Evolutionary conservation across 2,329 filamentous ascomycete species (phyloP).

Genomic region (Aspergillaceae sp.): DNA sequence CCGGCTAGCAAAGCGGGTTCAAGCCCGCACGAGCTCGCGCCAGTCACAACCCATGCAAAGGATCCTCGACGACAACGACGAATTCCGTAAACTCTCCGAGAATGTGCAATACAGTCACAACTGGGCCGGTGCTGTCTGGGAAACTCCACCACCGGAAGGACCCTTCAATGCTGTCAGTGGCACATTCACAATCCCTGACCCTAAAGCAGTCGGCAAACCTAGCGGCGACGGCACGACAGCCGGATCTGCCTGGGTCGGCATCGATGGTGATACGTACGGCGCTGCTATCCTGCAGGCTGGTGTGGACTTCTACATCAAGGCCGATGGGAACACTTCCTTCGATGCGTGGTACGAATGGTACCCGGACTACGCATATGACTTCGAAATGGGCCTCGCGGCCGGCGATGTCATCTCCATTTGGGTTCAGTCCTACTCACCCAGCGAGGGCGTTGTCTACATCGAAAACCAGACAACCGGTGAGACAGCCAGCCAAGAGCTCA

Average conservation of each 20-base stretch:
- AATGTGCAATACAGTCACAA: slow-evolving; percentile 47
- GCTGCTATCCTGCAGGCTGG: slow-evolving; percentile 51
- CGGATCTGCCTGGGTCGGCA: slow-evolving; percentile 52
- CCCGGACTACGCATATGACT: slow-evolving; percentile 49
- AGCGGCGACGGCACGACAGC: slow-evolving; percentile 35
- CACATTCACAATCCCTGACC: slow-evolving; percentile 46
- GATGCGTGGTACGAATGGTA: slow-evolving; percentile 57
- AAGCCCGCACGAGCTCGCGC: slow-evolving; percentile 18
- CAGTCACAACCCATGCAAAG: slow-evolving; percentile 18
- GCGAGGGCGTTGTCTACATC: slow-evolving; percentile 39
- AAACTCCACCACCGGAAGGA: slow-evolving; percentile 31
- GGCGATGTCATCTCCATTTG: slow-evolving; percentile 40
- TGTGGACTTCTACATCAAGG: slow-evolving; percentile 46
- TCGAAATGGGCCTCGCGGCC: slow-evolving; percentile 39
- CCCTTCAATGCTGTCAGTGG: slow-evolving; percentile 40
- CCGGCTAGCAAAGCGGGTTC: slow-evolving; percentile 20
- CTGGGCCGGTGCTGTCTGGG: slow-evolving; percentile 53
- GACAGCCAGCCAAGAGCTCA: slow-evolving; percentile 45
- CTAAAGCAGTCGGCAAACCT: slow-evolving; percentile 29
- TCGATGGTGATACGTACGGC: slow-evolving; percentile 51
- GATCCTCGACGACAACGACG: slow-evolving; percentile 2
- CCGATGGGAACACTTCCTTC: slow-evolving; percentile 32
- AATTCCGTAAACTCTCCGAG: slow-evolving; percentile 12
- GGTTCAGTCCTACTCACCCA: slow-evolving; percentile 31
- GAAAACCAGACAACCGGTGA: slow-evolving; percentile 47